Conservation (phyloP, 345 rosid genomes). For the Mercurialis annua region DNA sequence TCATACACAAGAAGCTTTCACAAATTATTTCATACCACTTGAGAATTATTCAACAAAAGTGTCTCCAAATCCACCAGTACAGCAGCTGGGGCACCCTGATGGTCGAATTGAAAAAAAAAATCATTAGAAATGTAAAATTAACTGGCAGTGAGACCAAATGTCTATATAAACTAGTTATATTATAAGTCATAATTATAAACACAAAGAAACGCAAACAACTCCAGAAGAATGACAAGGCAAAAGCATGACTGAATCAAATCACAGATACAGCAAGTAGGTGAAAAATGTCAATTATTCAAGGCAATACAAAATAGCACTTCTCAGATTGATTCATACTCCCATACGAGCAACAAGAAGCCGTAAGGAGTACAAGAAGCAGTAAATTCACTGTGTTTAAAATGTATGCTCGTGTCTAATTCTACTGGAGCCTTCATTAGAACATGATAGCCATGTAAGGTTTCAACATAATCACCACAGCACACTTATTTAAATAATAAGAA, state of each 20-base stretch:
- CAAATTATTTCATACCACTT: slow-evolving; percentile 47
- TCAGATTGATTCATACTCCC: not conserved
- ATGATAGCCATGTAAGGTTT: not conserved
- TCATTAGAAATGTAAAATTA: slow-evolving; percentile 5
- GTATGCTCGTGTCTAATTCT: not conserved
- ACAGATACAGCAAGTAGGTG: not conserved
- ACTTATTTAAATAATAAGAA: too few relatives aligned
- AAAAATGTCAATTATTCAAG: not conserved
- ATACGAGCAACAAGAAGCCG: not conserved
- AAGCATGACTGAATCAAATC: not conserved
- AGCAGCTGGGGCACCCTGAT: slow-evolving; percentile 63
- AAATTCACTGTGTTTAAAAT: not conserved
- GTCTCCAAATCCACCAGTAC: slow-evolving; percentile 68
- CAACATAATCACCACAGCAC: too few relatives aligned
- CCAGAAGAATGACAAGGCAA: not conserved
- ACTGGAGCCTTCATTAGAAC: not conserved
- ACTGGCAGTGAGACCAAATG: not conserved
- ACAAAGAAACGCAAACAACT: not conserved
- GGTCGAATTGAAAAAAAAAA: slow-evolving; percentile 12
- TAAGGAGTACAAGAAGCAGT: not conserved
- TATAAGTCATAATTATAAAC: not conserved
- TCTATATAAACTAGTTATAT: not conserved
- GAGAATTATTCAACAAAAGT: slow-evolving; percentile 64
- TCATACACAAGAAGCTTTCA: not conserved
- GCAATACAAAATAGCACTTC: not conserved